Percentiles rank a stretch among this genome's conserved stretches.
Evolutionary conservation across 805 yeast genomes (phyloP).

Genomic region (Schwanniomyces vanrijiae): DNA sequence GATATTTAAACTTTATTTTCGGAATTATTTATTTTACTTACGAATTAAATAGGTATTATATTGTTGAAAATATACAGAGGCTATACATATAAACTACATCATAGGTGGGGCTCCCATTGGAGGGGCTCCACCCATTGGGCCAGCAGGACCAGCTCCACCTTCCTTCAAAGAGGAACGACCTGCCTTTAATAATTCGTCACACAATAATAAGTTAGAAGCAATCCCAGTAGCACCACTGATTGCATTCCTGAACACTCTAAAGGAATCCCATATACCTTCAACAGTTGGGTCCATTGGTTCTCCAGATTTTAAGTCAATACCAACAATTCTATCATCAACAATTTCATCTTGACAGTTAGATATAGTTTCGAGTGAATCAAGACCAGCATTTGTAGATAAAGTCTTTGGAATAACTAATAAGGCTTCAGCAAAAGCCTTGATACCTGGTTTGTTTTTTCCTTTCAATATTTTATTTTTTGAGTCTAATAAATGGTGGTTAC

Average conservation of each 20-base stretch:
- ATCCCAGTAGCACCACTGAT: constrained; percentile 91
- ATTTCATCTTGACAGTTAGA: constrained; percentile 88
- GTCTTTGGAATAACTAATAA: constrained; percentile 91
- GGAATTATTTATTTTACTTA: too few species aligned
- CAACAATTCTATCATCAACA: constrained; percentile 78
- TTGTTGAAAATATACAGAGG: not conserved
- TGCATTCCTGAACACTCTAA: constrained; percentile 90
- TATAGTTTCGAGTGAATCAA: constrained; percentile 86
- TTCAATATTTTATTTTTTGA: constrained; percentile 55
- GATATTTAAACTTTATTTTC: too few species aligned
- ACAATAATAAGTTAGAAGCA: constrained; percentile 84
- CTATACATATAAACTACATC: constrained; percentile 2
- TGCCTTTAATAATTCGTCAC: constrained; percentile 96
- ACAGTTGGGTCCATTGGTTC: constrained; percentile 94
- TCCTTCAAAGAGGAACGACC: constrained; percentile 90
- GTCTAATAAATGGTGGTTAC: constrained; percentile 62
- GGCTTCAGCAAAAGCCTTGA: constrained; percentile 92
- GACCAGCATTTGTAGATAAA: constrained; percentile 87
- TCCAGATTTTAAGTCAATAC: constrained; percentile 87
- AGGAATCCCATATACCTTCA: constrained; percentile 97
- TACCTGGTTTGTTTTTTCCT: constrained; percentile 88
- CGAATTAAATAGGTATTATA: not conserved
- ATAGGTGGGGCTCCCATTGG: constrained; percentile 18
- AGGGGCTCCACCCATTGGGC: constrained; percentile 18
- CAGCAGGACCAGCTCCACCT: constrained; percentile 29